phyloP scores from a whole-genome alignment of 2,329 filamentous ascomycete species.

The Beauveria australis region DNA sequence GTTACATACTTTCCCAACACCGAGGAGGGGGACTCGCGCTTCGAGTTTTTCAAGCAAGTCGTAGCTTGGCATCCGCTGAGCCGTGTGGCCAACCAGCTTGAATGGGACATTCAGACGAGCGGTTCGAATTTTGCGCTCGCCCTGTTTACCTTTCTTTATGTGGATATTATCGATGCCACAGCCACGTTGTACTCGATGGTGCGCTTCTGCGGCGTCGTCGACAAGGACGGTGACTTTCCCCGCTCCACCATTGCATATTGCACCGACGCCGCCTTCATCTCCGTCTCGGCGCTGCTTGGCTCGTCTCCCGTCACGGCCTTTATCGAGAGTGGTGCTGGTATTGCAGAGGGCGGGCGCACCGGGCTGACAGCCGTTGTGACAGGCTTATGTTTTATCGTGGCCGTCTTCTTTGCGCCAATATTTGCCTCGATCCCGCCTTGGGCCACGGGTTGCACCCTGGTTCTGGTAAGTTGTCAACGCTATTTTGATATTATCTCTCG shows the following conservation, averaged over 20 bases:
- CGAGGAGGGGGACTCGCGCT: conserved; percentile 52
- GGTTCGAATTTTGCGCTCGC: conserved; percentile 59
- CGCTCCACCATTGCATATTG: conserved; percentile 74
- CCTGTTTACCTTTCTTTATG: conserved; percentile 70
- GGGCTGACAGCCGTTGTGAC: conserved; percentile 63
- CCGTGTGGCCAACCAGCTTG: conserved; percentile 52
- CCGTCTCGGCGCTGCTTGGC: conserved; percentile 61
- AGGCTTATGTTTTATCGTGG: conserved; percentile 61
- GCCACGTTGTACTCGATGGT: conserved; percentile 78
- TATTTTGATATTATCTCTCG: neutral
- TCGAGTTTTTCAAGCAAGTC: conserved; percentile 65
- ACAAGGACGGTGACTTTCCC: conserved; percentile 72
- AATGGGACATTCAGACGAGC: conserved; percentile 53
- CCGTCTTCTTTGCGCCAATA: conserved; percentile 68
- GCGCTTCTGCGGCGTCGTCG: conserved; percentile 59
- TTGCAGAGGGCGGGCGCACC: conserved; percentile 65
- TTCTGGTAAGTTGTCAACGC: conserved; percentile 43
- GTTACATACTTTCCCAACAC: conserved; percentile 69
- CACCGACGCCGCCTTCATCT: conserved; percentile 63
- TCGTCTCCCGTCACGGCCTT: conserved; percentile 66
- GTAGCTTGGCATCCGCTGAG: conserved; percentile 64
- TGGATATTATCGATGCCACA: conserved; percentile 72
- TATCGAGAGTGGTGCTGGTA: conserved; percentile 68
- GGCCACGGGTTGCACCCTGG: conserved; percentile 66
- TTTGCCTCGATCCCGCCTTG: conserved; percentile 71